These are phyloP conservation scores for Leccinum angustisporum DNA, from an alignment of 1,284 basidiomycete species.

Conservation along the genomic window DNA sequence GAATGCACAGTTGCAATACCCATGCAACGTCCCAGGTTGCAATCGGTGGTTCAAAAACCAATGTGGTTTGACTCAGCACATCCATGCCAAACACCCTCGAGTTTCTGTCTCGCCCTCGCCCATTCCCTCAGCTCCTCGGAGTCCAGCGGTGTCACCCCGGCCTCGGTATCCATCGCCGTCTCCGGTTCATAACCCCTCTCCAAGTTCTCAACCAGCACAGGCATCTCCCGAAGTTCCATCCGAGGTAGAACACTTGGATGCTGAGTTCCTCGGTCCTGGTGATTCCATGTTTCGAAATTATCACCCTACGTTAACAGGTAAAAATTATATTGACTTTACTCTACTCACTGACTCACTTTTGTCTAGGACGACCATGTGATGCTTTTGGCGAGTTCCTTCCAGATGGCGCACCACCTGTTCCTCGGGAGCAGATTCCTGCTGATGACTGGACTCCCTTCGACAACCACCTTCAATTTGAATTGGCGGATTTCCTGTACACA, in stretches of 20 bases:
- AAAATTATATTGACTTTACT: not conserved
- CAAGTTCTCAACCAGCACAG: not conserved
- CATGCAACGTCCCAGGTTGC: too few relatives aligned
- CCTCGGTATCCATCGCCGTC: not conserved
- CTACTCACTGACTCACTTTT: not conserved
- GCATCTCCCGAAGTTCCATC: not conserved
- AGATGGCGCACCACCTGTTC: not conserved
- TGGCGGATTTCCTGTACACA: slow-evolving; percentile 18
- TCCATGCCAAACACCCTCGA: not conserved
- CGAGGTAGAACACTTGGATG: not conserved
- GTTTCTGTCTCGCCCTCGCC: not conserved
- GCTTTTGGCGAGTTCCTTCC: not conserved
- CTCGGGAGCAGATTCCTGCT: not conserved
- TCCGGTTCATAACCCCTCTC: not conserved
- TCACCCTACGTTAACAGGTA: not conserved
- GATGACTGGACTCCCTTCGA: slow-evolving; percentile 12
- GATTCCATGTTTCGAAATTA: not conserved
- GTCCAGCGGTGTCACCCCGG: not conserved
- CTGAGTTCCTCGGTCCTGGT: not conserved
- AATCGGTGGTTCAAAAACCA: too few relatives aligned
- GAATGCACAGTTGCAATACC: too few relatives aligned
- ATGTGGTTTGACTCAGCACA: too few relatives aligned
- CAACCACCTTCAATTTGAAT: slow-evolving; percentile 3
- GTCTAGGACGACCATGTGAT: not conserved
- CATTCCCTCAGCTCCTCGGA: not conserved